phyloP scores from a whole-genome alignment of 2,329 filamentous ascomycete genomes.

The Verticillium dahliae region DNA sequence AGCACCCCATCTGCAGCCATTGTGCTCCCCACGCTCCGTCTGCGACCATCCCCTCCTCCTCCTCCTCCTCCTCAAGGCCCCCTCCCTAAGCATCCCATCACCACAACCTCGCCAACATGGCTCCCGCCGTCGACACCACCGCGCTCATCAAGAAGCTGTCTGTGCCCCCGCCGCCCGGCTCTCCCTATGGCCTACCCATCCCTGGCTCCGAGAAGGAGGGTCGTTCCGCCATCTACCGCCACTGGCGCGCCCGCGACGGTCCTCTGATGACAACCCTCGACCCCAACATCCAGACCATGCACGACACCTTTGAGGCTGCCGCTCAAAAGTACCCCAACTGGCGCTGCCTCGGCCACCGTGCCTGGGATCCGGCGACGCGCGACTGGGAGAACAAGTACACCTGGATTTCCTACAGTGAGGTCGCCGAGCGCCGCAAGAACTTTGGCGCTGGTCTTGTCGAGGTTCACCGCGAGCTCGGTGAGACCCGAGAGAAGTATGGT shows the following conservation, averaged over 20 bases:
- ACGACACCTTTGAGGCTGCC: conserved; percentile 73
- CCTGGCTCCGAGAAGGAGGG: conserved; percentile 68
- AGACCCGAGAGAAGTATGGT: conserved; percentile 57
- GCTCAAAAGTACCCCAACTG: conserved; percentile 57
- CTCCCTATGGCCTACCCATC: conserved; percentile 71
- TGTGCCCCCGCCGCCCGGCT: conserved; percentile 61
- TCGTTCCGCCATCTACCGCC: conserved; percentile 72
- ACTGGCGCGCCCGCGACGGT: conserved; percentile 70
- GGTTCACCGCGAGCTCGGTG: conserved; percentile 66
- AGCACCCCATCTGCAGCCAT: no score
- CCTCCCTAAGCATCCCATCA: not conserved
- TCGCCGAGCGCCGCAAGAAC: conserved; percentile 73
- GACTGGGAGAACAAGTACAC: conserved; percentile 67
- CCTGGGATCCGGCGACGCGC: conserved; percentile 70
- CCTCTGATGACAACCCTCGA: conserved; percentile 66
- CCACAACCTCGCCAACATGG: conserved; percentile 17
- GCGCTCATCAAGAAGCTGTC: conserved; percentile 47
- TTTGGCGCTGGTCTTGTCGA: conserved; percentile 81
- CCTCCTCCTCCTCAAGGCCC: not conserved
- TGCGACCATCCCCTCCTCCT: not conserved
- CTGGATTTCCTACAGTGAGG: conserved; percentile 77
- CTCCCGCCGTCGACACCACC: conserved; percentile 21
- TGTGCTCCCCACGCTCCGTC: no score
- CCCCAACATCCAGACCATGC: conserved; percentile 62
- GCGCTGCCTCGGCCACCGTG: conserved; percentile 72